A percentile compares a stretch with the other conserved stretches of the same genome.
Evolutionary conservation across 2,329 filamentous ascomycete genomes (phyloP).

Genomic region (Seiridium unicorne): DNA sequence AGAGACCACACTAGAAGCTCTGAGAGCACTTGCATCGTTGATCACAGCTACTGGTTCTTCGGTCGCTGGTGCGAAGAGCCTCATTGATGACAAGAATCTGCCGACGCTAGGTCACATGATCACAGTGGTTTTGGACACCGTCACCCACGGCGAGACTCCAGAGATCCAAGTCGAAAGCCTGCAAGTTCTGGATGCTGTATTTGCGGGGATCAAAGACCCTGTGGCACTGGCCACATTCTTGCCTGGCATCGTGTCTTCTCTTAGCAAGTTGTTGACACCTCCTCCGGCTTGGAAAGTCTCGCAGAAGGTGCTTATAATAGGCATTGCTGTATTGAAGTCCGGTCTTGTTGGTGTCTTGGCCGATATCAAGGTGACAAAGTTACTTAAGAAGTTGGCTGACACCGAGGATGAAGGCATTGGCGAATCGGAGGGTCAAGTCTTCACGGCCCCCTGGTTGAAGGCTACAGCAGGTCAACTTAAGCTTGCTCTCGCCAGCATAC

Average conservation of each 20-base stretch:
- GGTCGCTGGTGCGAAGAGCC: slow-evolving; percentile 43
- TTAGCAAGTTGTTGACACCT: slow-evolving; percentile 73
- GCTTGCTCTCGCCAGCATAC: slow-evolving; percentile 73
- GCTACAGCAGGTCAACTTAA: slow-evolving; percentile 81
- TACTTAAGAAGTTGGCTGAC: slow-evolving; percentile 36
- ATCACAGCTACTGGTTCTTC: slow-evolving; percentile 58
- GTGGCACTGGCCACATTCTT: slow-evolving; percentile 82
- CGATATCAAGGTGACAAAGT: slow-evolving; percentile 52
- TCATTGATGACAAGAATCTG: slow-evolving; percentile 59
- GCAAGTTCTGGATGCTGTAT: slow-evolving; percentile 60
- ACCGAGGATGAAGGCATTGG: slow-evolving; percentile 18
- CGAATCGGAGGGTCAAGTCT: slow-evolving; percentile 33
- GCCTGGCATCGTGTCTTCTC: slow-evolving; percentile 79
- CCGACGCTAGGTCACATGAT: slow-evolving; percentile 81
- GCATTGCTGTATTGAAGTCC: slow-evolving; percentile 56
- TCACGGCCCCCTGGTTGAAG: slow-evolving; percentile 67
- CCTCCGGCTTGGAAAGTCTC: slow-evolving; percentile 55
- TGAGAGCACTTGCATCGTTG: slow-evolving; percentile 66
- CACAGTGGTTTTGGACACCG: slow-evolving; percentile 73
- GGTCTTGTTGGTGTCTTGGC: slow-evolving; percentile 55
- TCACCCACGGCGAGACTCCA: slow-evolving; percentile 62
- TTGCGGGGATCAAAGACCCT: slow-evolving; percentile 64
- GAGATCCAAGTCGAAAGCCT: slow-evolving; percentile 72
- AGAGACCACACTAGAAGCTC: slow-evolving; percentile 71
- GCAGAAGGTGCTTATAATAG: slow-evolving; percentile 62